Base-by-base conservation (phyloP, 2,329 filamentous ascomycete genomes). In the Drechslerella dactyloides region DNA sequence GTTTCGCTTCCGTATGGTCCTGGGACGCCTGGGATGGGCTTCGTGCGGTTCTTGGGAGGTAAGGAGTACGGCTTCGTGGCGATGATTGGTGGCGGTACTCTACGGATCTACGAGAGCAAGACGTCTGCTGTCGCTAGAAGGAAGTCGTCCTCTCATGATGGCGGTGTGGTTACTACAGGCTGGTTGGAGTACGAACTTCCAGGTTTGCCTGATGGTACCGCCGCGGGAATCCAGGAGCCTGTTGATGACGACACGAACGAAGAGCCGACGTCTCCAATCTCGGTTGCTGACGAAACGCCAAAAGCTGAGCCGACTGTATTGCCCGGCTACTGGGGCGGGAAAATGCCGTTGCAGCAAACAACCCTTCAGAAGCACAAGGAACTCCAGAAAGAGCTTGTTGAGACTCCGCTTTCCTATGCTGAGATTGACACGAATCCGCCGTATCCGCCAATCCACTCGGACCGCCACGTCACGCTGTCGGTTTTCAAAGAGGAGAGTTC, bases 351-450 rank as follows among this genome's bases (percentile, higher is more conserved):
- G 13, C 75, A 78, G 24, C 76, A 75, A 40, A 85, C 77, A 82
- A 83, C 73, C 83, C 81, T 72, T 81, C 74, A 76, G 81, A 79
- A 75, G 79, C 79, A 61, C 80, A 79, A 74, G 76, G 80, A 78
- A 60, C 78, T 77, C 76, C 76, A 74, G 74, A 78, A 77, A 55
- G 76, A 74, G 75, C 82, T 81, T 76, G 81, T 79, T 76, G 72
- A 81, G 80, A 62, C 84, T 82, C 78, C 89, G 82, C 79, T 90
- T 81, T 78, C 89, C 81, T 78, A 93, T 86, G 91, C 91, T 4
- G 93, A 97, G 81, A 96, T 96, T 74, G 94, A 99, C 78, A 96
- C 93, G 1, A 97, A 93, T 77, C 90, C 93, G 2, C 91, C 93
- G 1, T 97, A 96, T 76, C 93, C 96, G 77, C 93, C 94, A 0